These are phyloP conservation scores for Cystobasidium pallidum DNA, from an alignment of 1,284 basidiomycete species.

Conservation along the genomic window DNA sequence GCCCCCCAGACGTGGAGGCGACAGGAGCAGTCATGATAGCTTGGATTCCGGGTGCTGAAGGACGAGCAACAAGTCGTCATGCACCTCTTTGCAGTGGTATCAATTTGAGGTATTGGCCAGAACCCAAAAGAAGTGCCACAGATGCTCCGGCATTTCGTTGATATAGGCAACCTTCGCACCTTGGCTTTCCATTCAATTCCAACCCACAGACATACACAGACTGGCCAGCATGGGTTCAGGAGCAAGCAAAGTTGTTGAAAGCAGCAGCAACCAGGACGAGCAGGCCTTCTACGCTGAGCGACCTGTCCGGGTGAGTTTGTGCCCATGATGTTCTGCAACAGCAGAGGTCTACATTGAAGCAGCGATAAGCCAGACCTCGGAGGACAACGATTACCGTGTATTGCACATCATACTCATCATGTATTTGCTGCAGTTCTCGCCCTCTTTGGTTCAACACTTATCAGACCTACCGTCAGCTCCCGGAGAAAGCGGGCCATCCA, in stretches of 20 bases:
- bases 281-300: slow-evolving; percentile 44
- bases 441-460: slow-evolving; percentile 40
- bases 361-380: neutral
- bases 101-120: neutral
- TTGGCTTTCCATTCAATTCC: too few species aligned
- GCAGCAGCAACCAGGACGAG: slow-evolving; percentile 30
- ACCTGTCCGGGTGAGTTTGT: slow-evolving; percentile 43
- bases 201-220: neutral
- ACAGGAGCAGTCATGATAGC: slow-evolving; percentile 12
- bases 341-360: neutral
- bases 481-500: slow-evolving; percentile 25
- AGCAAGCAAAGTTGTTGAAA: slow-evolving; percentile 39
- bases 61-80: neutral
- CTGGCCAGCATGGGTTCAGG: slow-evolving; percentile 33
- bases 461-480: slow-evolving; percentile 33
- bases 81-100: neutral
- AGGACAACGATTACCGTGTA: too few species aligned
- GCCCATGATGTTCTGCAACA: neutral
- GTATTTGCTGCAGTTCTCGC: slow-evolving; percentile 46
- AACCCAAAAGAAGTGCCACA: neutral
- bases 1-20: slow-evolving; percentile 2
- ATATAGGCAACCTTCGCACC: neutral
- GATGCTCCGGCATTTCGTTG: too few species aligned
- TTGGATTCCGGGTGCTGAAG: neutral
- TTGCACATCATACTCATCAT: too few species aligned